phyloP scores from a whole-genome alignment of 208 protist genomes.

The Wallacemonas sp. region DNA sequence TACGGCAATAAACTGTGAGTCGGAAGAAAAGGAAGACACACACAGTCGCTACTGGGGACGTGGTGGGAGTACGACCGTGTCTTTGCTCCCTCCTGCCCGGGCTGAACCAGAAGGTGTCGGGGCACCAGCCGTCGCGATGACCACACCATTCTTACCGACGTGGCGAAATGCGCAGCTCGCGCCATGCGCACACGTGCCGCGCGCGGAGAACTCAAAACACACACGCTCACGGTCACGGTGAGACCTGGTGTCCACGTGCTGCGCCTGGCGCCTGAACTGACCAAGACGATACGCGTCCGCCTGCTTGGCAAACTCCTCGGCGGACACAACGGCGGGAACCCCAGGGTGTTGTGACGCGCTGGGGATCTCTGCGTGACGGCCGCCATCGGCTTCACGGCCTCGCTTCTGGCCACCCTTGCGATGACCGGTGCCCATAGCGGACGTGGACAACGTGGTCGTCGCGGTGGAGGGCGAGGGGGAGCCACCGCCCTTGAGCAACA shows the following conservation, averaged over 20 bases:
- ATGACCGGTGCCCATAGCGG: no score
- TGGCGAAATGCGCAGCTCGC: slow-evolving; percentile 68
- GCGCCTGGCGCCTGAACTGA: slow-evolving; percentile 71
- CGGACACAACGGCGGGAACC: not conserved
- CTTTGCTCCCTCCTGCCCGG: no score
- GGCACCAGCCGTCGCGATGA: slow-evolving; percentile 7
- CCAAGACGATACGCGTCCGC: slow-evolving; percentile 72
- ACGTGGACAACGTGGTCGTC: no score
- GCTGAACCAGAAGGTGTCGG: not conserved
- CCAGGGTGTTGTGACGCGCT: no score
- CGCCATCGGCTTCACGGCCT: not conserved
- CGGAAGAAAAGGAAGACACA: no score
- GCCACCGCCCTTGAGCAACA: not conserved
- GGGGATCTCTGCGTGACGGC: no score
- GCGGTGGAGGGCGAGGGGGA: no score
- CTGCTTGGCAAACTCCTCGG: slow-evolving; percentile 29
- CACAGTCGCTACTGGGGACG: no score
- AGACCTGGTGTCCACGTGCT: slow-evolving; percentile 63
- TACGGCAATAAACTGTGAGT: no score
- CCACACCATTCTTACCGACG: slow-evolving; percentile 43
- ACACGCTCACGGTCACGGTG: slow-evolving; percentile 3
- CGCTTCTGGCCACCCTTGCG: slow-evolving; percentile 3
- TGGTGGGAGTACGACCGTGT: no score
- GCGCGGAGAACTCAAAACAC: slow-evolving; percentile 67
- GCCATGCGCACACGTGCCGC: slow-evolving; percentile 68